A percentile compares a stretch with the other conserved stretches of the same genome.
phyloP scores from a whole-genome alignment of 768 basidiomycete species.

The Mycena amicta region DNA sequence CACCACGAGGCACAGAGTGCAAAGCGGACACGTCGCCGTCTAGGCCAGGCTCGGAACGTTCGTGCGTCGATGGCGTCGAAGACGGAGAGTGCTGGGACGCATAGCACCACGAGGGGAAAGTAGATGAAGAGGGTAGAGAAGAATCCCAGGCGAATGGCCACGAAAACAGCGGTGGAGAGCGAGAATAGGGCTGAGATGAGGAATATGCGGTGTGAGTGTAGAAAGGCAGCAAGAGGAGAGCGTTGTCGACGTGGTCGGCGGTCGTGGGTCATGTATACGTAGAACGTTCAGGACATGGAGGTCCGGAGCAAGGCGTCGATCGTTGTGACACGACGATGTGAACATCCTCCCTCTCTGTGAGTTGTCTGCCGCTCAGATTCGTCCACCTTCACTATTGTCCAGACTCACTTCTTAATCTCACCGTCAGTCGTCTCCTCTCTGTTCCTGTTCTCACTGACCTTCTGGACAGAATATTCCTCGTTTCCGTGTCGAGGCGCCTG shows the following conservation, averaged over 20 bases:
- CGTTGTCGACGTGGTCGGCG: conserved; percentile 10
- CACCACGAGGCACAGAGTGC: conserved; percentile 12
- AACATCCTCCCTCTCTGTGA: not conserved
- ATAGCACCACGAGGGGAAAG: conserved; percentile 22
- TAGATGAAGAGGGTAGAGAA: conserved; percentile 25
- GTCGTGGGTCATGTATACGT: conserved; percentile 1
- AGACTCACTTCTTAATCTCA: no score
- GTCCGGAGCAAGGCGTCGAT: not conserved
- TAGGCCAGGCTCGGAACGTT: conserved; percentile 17
- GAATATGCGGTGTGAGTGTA: conserved; percentile 19
- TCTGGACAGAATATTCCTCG: no score
- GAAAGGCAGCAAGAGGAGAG: conserved; percentile 6
- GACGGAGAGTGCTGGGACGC: conserved; percentile 16
- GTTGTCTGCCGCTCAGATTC: no score
- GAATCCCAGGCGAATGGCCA: conserved; percentile 21
- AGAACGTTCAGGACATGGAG: not conserved
- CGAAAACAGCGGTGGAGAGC: conserved; percentile 16
- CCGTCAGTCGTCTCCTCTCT: no score
- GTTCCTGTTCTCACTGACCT: no score
- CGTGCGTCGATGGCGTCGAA: conserved; percentile 10
- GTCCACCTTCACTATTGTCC: no score
- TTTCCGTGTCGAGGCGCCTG: no score
- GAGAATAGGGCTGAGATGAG: conserved; percentile 17
- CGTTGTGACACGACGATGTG: not conserved
- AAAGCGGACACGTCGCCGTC: conserved; percentile 19